Evolutionary conservation across 768 basidiomycete genomes (phyloP).

Genomic region (Boletus rubropictus): DNA sequence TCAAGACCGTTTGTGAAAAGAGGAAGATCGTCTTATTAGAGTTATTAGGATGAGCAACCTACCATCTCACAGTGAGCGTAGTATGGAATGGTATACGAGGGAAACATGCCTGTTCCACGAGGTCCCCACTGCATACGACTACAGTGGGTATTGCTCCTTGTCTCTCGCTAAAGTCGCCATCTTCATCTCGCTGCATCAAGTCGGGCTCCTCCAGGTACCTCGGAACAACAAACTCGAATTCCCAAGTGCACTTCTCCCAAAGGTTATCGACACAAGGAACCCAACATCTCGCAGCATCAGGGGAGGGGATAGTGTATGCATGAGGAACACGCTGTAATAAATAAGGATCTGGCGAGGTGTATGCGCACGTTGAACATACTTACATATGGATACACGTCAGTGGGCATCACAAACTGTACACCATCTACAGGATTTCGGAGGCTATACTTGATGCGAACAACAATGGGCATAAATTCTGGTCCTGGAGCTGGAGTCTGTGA

Average conservation of each 20-base stretch:
- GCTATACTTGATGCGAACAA: constrained; percentile 73
- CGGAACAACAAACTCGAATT: constrained; percentile 93
- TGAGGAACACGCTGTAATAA: constrained; percentile 77
- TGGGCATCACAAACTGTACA: constrained; percentile 76
- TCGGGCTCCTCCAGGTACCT: constrained; percentile 62
- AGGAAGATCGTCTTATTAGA: constrained; percentile 93
- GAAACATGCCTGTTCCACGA: constrained; percentile 78
- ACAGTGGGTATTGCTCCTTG: constrained; percentile 68
- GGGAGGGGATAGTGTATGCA: constrained; percentile 82
- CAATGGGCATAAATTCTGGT: constrained; percentile 71
- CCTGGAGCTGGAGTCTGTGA: constrained; percentile 33
- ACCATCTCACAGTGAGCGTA: constrained; percentile 6
- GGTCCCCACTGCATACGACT: constrained; percentile 90
- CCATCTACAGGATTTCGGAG: constrained; percentile 80
- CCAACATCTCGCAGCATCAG: constrained; percentile 95
- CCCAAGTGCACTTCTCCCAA: constrained; percentile 98
- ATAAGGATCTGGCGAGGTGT: constrained; percentile 13
- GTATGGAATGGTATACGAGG: constrained; percentile 3
- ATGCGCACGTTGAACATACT: constrained; percentile 30
- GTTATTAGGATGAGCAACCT: constrained; percentile 92
- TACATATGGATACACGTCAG: constrained; percentile 80
- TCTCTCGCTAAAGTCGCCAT: constrained; percentile 42
- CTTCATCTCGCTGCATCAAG: constrained; percentile 32
- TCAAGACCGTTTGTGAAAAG: constrained; percentile 79
- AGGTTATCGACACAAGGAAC: constrained; percentile 94